Evolutionary conservation across 2,329 filamentous ascomycete genomes (phyloP), one percentile per base, ranked within the genome.

Genomic region (Colletotrichum tropicale): DNA sequence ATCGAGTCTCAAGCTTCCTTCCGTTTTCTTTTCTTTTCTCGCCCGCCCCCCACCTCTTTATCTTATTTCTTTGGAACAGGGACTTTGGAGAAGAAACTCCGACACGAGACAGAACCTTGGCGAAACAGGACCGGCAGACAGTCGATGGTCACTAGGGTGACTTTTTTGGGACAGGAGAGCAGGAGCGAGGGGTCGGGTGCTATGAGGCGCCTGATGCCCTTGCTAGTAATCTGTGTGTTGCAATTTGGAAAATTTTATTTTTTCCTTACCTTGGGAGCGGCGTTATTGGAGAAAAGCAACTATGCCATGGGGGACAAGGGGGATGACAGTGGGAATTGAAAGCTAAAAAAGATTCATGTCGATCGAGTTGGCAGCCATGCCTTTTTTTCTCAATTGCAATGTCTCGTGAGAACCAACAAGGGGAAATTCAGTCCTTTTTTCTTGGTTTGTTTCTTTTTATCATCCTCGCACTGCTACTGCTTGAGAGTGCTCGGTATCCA

Each of bases 31-130:
- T 70, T 74, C 69, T 21, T 48, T 75, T 48, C n/a, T 62, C n/a
- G 13, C 18, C 18, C 18, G 38, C 38, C 38, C 38, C 38, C 38
- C 36, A 43, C 36, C 38, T 48, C 38, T n/a, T 48, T 48, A 48
- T 48, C 38, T 48, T 48, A 48, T 43, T 67, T 30, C 28, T 56
- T 66, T 69, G 66, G 66, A 70, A 55, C 55, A 69, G 48, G 67
- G 65, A 61, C 34, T n/a, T 34, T 48, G 70, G 70, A 75, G 69
- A 71, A 77, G 76, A 70, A 73, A 70, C 36, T 71, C 58, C 66
- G 36, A 71, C 66, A 75, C 32, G 65, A 70, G 71, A 76, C 71
- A 76, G 73, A 65, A 73, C 26, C 64, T 75, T 75, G 70, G 70
- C 73, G 64, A 52, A 70, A 70, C 65, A 76, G 52, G 60, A 58